Base-by-base conservation (phyloP, 176 grass and related monocot genomes). In the Juncus inflexus region DNA sequence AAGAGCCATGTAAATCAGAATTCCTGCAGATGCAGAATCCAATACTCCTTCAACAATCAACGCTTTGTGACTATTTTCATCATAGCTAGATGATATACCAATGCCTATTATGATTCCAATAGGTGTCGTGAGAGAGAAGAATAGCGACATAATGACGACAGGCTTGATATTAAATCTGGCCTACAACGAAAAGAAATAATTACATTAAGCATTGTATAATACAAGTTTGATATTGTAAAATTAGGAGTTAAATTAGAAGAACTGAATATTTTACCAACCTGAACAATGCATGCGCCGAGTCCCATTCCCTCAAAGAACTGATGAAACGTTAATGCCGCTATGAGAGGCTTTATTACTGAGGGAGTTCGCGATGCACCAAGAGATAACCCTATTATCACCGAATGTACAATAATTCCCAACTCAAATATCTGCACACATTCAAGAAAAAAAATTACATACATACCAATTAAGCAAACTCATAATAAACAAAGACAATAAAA, bases 241-340 rank as follows among this genome's bases (percentile, higher is more conserved):
- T 11, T 10, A 56, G 2, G 52, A 37, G 7, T 37, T 38, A 9
- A 12, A 4, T 12, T 6, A 15, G 36, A 39, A 35, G 50, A 43
- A 42, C 8, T 12, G 37, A 3, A 38, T 6, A 35, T 3, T 15
- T 5, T 10, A 41, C 3, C 2, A 3, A 49, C 86, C 86, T 86
- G 83, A 9, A 79, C 83, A 4, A 86, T 86, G 56, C 86, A 86
- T 12, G 82, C 86, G 4, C 86, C 86, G 0, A 86, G 79, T 1
- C 86, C 86, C 65, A 83, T 86, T 12, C 86, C 86, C 53, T 90
- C 86, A 2, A 90, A 90, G 74, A 86, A 82, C 6, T 86, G 86
- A 57, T 86, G 86, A 64, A 90, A 90, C 51, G 78, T 83, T 2
- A 86, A 9, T 9, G 86, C 86, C 2, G 74, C 79, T 4, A 90